Evolutionary conservation across 768 basidiomycete genomes (phyloP), one percentile per base, ranked within the genome.

Genomic region (Butyriboletus loyo): DNA sequence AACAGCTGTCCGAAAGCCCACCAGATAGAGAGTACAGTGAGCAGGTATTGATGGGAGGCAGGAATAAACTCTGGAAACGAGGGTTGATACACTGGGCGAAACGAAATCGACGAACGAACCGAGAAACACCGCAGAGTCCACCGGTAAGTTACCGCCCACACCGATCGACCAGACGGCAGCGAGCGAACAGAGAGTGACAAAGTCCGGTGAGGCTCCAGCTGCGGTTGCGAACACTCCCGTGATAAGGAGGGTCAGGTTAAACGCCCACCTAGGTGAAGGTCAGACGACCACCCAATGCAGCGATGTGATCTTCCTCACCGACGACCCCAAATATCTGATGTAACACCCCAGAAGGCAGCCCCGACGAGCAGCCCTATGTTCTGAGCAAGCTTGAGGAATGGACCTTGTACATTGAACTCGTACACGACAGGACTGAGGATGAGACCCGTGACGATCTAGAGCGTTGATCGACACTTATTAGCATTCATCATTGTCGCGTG

Each of bases 1-100:
- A 86, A 62, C 1, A 89, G 76, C 63, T 89, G 88, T 3, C 87
- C 87, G 31, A 89, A 74, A 6, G 85, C 84, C 89, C 89, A 91
- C 84, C 85, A 90, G 34, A 89, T 79, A 0, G 87, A 87, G 17
- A 90, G 75, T 14, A 89, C 71, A 0, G 87, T 89, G 31, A 90
- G 72, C 4, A 91, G 74, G 60, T 87, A 89, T 60, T 90, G 89
- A 55, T 89, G 86, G 1, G 81, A 80, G 3, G 79, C 78, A 0
- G 88, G 88, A 0, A 87, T 63, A 60, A 87, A 87, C 59, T 90
- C 86, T 84, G 49, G 28, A 5, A 43, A 11, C 1, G 15, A 43
- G 17, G 5, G n/a, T 58, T 41, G 21, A 25, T 24, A 27, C 14
- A 14, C 11, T 7, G 10, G 21, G 24, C 8, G 14, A 43, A 30